Evolutionary conservation across 2,329 filamentous ascomycete genomes (phyloP), one percentile per base, ranked within the genome.

Genomic region (Daldinia sp.): DNA sequence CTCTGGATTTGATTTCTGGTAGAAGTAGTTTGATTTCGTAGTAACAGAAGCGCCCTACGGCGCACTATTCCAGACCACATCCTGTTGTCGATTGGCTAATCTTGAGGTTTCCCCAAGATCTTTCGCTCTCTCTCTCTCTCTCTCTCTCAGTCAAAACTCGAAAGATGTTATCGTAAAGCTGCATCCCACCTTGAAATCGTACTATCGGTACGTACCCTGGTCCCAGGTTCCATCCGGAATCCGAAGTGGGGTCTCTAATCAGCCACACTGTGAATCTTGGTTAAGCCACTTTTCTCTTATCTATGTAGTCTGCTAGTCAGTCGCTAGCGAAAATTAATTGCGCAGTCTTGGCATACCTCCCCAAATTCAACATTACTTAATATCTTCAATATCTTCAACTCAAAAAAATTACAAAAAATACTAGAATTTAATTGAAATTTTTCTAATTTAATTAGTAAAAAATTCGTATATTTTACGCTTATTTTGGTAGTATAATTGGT

Each of bases 21-120:
- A 8, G 55, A 35, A 1, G 67, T 49, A n/a, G 34, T 57, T 45
- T 58, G 62, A 27, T 63, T 74, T 41, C 69, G 70, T 49, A 70
- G 54, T 15, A 66, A 51, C 48, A 67, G 68, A 48, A 70, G 49
- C 15, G 70, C 71, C 68, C 75, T 74, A 66, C 73, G 71, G 52
- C 72, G 71, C 53, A 73, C 58, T 72, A 73, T 67, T 69, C 74
- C 72, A n/a, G 75, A 75, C 47, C 77, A 70, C 76, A 78, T 78
- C 3, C 58, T 64, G 39, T 43, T 56, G 35, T 49, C 39, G 27
- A 58, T 60, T 30, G 29, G 23, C 9, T 29, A 39, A 49, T 13
- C 45, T 64, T 56, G 39, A 59, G 13, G 27, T 53, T 58, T 37
- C 30, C 34, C 27, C 39, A 54, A 61, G 43, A 37, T 53, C 53